phyloP scores from a whole-genome alignment of 768 basidiomycete genomes.

The Termitomyces sp. region DNA sequence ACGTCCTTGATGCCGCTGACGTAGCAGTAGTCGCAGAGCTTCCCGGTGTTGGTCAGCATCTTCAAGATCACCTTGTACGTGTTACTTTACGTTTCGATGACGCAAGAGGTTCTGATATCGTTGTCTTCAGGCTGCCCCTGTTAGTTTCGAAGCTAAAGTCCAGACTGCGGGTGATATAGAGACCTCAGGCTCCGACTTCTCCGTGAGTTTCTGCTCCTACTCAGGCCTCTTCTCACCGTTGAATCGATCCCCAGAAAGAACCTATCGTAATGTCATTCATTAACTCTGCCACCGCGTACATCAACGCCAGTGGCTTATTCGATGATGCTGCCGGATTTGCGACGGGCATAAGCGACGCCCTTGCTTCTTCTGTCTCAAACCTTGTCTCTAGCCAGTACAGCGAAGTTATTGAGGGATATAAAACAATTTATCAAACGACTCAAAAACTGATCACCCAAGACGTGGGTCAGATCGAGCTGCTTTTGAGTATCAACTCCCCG shows the following conservation, averaged over 20 bases:
- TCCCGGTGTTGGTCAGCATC: conserved; percentile 61
- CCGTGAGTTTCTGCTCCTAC: conserved; percentile 22
- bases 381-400: conserved; percentile 14
- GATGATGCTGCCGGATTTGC: conserved; percentile 20
- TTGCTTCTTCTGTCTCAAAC: conserved; percentile 9
- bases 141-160: conserved; percentile 16
- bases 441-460: conserved; percentile 37
- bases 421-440: conserved; percentile 50
- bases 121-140: conserved; percentile 12
- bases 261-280: conserved; percentile 51
- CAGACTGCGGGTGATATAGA: conserved; percentile 36
- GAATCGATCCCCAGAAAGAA: conserved; percentile 21
- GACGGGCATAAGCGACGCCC: neutral
- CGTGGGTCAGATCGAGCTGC: conserved; percentile 57
- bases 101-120: neutral
- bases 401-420: conserved; percentile 40
- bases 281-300: conserved; percentile 64
- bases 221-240: neutral
- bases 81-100: neutral
- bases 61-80: conserved; percentile 47
- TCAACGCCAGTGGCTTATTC: conserved; percentile 49
- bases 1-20: conserved; percentile 45
- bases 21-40: conserved; percentile 46
- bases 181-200: conserved; percentile 26
- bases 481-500: conserved; percentile 40